Conservation (phyloP, 1,284 basidiomycete species). For the Rhodotorula sp. region DNA sequence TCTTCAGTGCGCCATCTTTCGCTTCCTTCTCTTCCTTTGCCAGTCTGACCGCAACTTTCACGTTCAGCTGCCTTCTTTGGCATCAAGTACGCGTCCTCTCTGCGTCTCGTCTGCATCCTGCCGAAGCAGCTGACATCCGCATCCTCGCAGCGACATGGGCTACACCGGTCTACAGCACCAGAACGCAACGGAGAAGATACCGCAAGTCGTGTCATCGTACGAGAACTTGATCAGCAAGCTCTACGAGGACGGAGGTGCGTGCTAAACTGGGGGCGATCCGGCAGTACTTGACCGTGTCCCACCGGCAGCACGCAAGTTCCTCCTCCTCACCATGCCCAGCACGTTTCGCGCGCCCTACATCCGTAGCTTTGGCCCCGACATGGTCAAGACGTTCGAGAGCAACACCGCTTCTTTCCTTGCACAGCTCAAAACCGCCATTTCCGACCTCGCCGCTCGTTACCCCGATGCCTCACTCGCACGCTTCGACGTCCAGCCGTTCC, state of each 20-base stretch:
- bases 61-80: constrained; percentile 21
- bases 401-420: constrained; percentile 6
- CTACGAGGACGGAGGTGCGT: background rate
- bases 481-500: constrained; percentile 18
- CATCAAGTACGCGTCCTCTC: constrained; percentile 26
- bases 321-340: constrained; percentile 26
- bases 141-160: background rate
- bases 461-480: background rate
- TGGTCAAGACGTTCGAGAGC: background rate
- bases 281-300: background rate
- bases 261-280: too few relatives aligned
- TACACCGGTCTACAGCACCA: background rate
- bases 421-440: background rate
- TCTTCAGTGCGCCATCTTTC: constrained; percentile 16
- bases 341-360: constrained; percentile 16
- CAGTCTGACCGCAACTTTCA: too few relatives aligned
- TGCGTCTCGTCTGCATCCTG: background rate
- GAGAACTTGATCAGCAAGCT: background rate
- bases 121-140: background rate
- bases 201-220: background rate
- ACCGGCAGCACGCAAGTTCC: constrained; percentile 14
- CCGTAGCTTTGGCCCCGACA: background rate
- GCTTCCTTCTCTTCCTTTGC: background rate
- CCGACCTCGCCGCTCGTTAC: background rate
- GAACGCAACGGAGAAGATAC: background rate